A percentile compares a stretch with the other conserved stretches of the same genome.
phyloP scores from a whole-genome alignment of 768 basidiomycete species.

The Xerocomus potaroensis region DNA sequence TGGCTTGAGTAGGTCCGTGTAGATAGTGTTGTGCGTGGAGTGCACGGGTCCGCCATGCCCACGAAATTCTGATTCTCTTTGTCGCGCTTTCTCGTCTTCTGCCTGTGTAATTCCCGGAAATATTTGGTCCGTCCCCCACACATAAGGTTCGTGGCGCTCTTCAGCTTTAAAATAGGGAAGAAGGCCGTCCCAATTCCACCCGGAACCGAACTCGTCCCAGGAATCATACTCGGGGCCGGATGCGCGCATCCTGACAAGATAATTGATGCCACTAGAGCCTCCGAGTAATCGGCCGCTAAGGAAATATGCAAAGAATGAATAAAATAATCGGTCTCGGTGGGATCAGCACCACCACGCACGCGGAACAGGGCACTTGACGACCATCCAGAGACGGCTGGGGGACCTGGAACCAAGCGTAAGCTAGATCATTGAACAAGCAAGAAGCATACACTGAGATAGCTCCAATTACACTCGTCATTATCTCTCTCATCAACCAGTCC shows the following conservation, averaged over 20 bases:
- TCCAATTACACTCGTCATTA: conserved; percentile 11
- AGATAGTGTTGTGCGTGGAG: background rate
- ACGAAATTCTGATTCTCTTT: background rate
- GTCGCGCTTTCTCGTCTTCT: background rate
- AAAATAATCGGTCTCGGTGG: background rate
- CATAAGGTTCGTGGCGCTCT: conserved; percentile 3
- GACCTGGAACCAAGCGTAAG: conserved; percentile 4
- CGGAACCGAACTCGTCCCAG: conserved; percentile 14
- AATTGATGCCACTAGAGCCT: conserved; percentile 19
- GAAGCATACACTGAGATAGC: conserved; percentile 12
- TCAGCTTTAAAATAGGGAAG: conserved; percentile 10
- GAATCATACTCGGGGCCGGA: conserved; percentile 17
- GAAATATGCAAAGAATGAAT: background rate
- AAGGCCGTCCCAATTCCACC: conserved; percentile 17
- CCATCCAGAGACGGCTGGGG: conserved; percentile 10
- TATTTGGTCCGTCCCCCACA: background rate
- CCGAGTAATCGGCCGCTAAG: conserved; percentile 16
- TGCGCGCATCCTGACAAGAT: conserved; percentile 17
- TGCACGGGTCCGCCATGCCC: background rate
- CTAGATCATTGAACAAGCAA: background rate
- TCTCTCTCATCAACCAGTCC: conserved; percentile 5
- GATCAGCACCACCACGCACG: background rate
- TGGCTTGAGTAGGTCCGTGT: background rate
- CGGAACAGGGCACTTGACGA: background rate
- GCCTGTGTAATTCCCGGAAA: background rate